Evolutionary conservation across 2,329 filamentous ascomycete species (phyloP), one percentile per base, ranked within the genome.

Genomic region (Drechslera avenae): DNA sequence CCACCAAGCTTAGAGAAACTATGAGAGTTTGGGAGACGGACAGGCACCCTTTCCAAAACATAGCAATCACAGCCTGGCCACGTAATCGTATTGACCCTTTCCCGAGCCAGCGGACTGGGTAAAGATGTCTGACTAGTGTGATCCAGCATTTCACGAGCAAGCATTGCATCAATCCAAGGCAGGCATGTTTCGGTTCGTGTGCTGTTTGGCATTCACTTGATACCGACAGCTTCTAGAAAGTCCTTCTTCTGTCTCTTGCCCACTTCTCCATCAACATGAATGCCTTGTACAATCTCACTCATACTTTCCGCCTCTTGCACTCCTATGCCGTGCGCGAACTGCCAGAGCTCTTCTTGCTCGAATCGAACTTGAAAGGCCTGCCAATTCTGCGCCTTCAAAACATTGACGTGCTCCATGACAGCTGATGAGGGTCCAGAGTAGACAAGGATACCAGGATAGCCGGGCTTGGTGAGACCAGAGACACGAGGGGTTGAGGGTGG

Each of bases 381-480:
- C 77, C 77, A 79, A 16, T 77, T 78, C 53, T 74, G 67, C 13
- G 62, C 61, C 48, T 78, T 78, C 14, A 79, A 61, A 16, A 67
- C 68, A 31, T 69, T 71, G 30, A 79, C 71, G 52, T 79, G 76
- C 33, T 74, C 73, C 35, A 66, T 63, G 18, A 79, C 75, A 2
- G 68, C 68, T 9, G 47, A 35, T 0, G 59, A 54, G 3, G 74
- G 71, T 0, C 77, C 77, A 3, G 73, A 73, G 52, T 76, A 79
- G 26, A 78, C 51, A 52, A 79, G 64, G 4, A 78, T 64, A 12
- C 77, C 77, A 17, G 77, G 77, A 48, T 79, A 78, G 7, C 77
- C 77, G 1, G 77, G 76, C 49, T 79, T 79, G 0, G 76, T 76
- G 30, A 79, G 60, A 12, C 77, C 77, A 2, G 69, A 69, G n/a